Evolutionary conservation across 225 moss, liverwort and hornwort genomes (phyloP), one percentile per base, ranked within the genome.

Genomic region (Straminergon stramineum): DNA sequence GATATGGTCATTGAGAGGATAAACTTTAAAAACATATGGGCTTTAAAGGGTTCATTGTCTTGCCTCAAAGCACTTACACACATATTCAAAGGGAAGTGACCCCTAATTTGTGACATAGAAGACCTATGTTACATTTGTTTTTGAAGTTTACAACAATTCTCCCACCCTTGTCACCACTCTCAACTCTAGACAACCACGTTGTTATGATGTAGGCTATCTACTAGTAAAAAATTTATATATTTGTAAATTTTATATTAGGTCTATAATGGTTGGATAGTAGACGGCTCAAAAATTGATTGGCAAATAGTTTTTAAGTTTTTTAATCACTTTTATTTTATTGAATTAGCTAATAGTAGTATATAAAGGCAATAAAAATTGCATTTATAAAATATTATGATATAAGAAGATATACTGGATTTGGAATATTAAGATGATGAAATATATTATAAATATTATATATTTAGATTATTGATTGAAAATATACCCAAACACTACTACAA

Each of bases 41-140:
- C 9, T 71, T 71, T 26, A 15, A 15, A 26, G 41, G 8, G 15
- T 43, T 1, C 71, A 73, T 0, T 0, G 5, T 41, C 71, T 43
- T 26, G 3, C 9, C 4, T 41, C 5, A 17, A 0, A 74, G 3
- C 14, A 27, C 9, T 0, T 13, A 1, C 7, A 73, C 1, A 3
- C 3, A 28, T 17, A 9, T 2, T 16, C 6, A 27, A 27, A 73
- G 16, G 27, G 26, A 41, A 43, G 16, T 73, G 3, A 7, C 16
- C 16, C 1, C 27, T 43, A 28, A 27, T 27, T 37, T 43, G 10
- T 27, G 2, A 16, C 1, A 73, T 43, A 27, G 7, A 5, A 5
- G 5, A 8, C 8, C 1, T 5, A 0, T 2, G 1, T 27, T 74
- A 0, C 27, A 10, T 45, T 41, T 74, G 10, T 17, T 74, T 73